These are phyloP conservation scores for Aspergillus vadensis DNA, from an alignment of 2,329 filamentous ascomycete genomes.

Conservation along the genomic window DNA sequence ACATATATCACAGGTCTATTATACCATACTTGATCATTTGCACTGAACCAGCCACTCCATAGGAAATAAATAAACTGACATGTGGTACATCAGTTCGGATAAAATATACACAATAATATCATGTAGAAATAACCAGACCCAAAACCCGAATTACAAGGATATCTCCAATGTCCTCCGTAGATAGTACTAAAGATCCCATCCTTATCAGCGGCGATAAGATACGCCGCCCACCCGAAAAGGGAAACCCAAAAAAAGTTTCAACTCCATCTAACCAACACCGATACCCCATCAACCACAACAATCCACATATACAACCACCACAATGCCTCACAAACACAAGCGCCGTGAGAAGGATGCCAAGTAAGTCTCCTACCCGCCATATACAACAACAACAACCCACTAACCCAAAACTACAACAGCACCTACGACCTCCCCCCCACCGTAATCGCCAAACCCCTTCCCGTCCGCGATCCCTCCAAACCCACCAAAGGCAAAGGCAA, in stretches of 20 bases:
- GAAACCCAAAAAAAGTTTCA: slow-evolving; percentile 5
- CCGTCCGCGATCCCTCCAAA: slow-evolving; percentile 51
- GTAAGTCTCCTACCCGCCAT: not conserved
- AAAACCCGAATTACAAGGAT: no score
- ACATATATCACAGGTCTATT: no score
- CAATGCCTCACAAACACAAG: slow-evolving; percentile 88
- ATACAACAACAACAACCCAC: not conserved
- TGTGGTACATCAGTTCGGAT: no score
- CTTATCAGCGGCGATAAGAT: slow-evolving; percentile 4
- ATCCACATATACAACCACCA: not conserved
- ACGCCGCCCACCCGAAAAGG: not conserved
- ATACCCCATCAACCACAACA: not conserved
- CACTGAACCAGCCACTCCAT: no score
- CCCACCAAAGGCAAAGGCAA: slow-evolving; percentile 34
- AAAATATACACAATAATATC: no score
- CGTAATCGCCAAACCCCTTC: slow-evolving; percentile 60
- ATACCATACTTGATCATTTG: no score
- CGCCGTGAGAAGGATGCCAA: slow-evolving; percentile 52
- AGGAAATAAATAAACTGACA: no score
- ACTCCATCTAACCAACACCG: not conserved
- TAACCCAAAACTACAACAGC: slow-evolving; percentile 28
- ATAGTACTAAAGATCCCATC: no score
- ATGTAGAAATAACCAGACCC: no score
- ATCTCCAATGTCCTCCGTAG: no score
- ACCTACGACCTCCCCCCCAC: slow-evolving; percentile 63